Percentiles rank a stretch among this genome's conserved stretches.
Evolutionary conservation across 129 eudicot genomes (phyloP).

Genomic region (Flaveria bidentis): DNA sequence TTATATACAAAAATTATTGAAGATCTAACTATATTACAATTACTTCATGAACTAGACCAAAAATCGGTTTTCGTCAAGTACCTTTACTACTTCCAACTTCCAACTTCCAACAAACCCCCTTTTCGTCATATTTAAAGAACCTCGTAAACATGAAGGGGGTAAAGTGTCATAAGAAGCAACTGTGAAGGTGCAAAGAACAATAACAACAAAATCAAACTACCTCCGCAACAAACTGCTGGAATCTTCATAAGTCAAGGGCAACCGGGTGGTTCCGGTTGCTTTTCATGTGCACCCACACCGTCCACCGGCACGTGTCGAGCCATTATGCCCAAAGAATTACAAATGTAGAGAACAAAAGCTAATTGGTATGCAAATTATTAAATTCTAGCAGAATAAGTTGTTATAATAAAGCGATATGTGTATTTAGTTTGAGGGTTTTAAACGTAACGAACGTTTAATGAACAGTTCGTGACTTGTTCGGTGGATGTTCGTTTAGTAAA

Average conservation of each 20-base stretch:
- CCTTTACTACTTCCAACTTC: background rate
- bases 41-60: background rate
- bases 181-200: conserved; percentile 13
- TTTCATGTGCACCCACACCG: background rate
- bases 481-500: too few relatives aligned
- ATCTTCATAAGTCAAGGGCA: conserved; percentile 15
- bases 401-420: too few relatives aligned
- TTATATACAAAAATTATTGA: too few relatives aligned
- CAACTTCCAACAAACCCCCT: background rate
- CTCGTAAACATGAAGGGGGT: background rate
- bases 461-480: too few relatives aligned
- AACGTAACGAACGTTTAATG: too few relatives aligned
- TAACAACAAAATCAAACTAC: background rate
- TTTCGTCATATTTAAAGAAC: background rate
- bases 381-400: too few relatives aligned
- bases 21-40: background rate
- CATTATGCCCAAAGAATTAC: background rate
- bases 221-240: conserved; percentile 14
- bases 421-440: too few relatives aligned
- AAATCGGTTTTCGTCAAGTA: background rate
- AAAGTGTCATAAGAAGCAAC: background rate
- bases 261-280: background rate
- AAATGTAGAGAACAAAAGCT: too few relatives aligned
- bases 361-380: too few relatives aligned
- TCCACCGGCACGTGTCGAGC: conserved; percentile 19